These are phyloP conservation scores for Myxozyma neglecta DNA, from an alignment of 805 yeast genomes.

Conservation along the genomic window DNA sequence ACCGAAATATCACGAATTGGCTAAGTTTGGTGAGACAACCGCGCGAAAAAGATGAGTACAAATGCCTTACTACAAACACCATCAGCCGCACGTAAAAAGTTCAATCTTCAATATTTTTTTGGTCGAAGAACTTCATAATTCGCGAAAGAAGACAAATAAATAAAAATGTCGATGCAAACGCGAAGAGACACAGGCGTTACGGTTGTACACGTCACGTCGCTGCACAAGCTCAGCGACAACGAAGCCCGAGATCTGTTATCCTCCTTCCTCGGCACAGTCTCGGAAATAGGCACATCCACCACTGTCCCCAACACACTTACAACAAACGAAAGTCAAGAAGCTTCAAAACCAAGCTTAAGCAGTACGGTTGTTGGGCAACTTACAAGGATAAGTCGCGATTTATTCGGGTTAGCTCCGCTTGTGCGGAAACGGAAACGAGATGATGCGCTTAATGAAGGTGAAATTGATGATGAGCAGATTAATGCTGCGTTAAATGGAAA, in stretches of 20 bases:
- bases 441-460: background rate
- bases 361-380: slow-evolving; percentile 59
- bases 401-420: slow-evolving; percentile 74
- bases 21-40: no score
- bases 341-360: slow-evolving; percentile 35
- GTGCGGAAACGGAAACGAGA: slow-evolving; percentile 25
- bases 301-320: background rate
- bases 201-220: slow-evolving; percentile 31
- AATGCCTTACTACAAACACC: background rate
- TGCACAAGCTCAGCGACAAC: slow-evolving; percentile 29
- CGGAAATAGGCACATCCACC: slow-evolving; percentile 32
- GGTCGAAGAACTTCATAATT: background rate
- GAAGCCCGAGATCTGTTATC: slow-evolving; percentile 35
- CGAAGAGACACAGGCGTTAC: slow-evolving; percentile 29
- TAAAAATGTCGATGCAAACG: slow-evolving; percentile 6
- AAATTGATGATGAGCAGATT: background rate
- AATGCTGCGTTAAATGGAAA: background rate
- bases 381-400: slow-evolving; percentile 70
- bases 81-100: background rate
- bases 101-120: background rate
- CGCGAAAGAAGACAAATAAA: background rate
- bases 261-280: slow-evolving; percentile 38
- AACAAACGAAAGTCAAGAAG: background rate
- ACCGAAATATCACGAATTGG: no score
- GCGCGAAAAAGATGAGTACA: no score